These are phyloP conservation scores for Leishmania lainsoni DNA, from an alignment of 208 protist species.

Conservation along the genomic window DNA sequence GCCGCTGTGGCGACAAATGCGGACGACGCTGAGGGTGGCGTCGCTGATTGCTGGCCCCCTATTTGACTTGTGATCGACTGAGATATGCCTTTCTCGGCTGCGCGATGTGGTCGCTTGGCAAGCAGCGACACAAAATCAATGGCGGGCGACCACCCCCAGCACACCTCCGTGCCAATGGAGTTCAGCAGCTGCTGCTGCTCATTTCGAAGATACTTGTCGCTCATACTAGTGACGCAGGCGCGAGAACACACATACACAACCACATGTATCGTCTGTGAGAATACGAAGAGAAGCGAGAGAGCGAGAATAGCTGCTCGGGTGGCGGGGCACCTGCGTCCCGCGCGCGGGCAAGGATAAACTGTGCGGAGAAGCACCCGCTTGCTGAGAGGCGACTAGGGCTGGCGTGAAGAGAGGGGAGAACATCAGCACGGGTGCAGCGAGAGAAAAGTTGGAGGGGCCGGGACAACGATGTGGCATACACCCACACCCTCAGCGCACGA, in stretches of 20 bases:
- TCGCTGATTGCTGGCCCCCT: not conserved
- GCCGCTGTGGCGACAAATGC: not conserved
- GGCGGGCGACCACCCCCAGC: constrained; percentile 90
- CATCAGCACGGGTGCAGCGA: too few species aligned
- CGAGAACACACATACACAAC: not conserved
- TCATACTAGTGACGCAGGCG: constrained; percentile 44
- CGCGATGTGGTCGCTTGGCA: constrained; percentile 11
- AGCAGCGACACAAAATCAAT: constrained; percentile 75
- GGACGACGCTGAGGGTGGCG: not conserved
- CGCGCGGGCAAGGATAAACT: not conserved
- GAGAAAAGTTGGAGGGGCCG: too few species aligned
- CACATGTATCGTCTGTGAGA: not conserved
- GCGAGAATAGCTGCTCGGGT: not conserved
- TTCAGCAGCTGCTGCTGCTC: constrained; percentile 85
- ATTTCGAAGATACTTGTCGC: constrained; percentile 85
- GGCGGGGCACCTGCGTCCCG: not conserved
- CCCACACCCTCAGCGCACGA: not conserved
- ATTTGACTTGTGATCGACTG: not conserved
- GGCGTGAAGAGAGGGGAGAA: not conserved
- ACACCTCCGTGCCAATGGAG: constrained; percentile 78
- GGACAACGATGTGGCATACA: not conserved
- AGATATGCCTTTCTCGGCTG: not conserved
- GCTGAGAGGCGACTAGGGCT: not conserved
- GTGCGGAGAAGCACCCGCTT: not conserved
- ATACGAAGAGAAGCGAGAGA: not conserved